Evolutionary conservation across 345 rosid genomes (phyloP).

Genomic region (Sonneratia alba): DNA sequence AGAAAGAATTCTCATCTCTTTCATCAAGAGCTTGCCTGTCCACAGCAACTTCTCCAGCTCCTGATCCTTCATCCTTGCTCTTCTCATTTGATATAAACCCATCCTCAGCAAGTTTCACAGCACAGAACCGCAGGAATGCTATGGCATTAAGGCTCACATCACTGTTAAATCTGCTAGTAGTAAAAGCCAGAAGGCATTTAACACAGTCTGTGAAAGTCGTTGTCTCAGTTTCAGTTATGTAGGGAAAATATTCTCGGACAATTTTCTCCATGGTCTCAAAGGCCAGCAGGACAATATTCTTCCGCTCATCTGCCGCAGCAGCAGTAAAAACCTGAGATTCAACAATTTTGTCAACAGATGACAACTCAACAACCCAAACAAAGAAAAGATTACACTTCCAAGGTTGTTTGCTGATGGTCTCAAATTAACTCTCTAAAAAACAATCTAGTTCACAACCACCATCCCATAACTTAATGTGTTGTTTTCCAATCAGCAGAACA

Average conservation of each 20-base stretch:
- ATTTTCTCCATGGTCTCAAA: slow-evolving; percentile 95
- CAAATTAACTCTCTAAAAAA: neutral
- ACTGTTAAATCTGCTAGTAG: slow-evolving; percentile 70
- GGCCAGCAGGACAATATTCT: slow-evolving; percentile 75
- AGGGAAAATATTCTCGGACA: slow-evolving; percentile 82
- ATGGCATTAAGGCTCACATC: slow-evolving; percentile 96
- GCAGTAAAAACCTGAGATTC: slow-evolving; percentile 61
- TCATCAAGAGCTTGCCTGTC: slow-evolving; percentile 28
- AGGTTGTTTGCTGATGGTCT: neutral
- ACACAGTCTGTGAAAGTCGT: slow-evolving; percentile 89
- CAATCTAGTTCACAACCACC: neutral
- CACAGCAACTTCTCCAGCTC: slow-evolving; percentile 24
- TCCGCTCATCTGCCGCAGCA: slow-evolving; percentile 88
- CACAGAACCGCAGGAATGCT: slow-evolving; percentile 92
- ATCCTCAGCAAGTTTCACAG: slow-evolving; percentile 86
- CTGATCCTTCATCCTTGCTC: slow-evolving; percentile 32
- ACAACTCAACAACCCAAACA: neutral
- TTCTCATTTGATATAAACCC: slow-evolving; percentile 65
- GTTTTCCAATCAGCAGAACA: too few relatives aligned
- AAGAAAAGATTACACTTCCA: slow-evolving; percentile 10
- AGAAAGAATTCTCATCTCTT: slow-evolving; percentile 73
- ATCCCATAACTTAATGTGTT: neutral
- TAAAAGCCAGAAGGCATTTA: slow-evolving; percentile 85
- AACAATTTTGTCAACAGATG: neutral
- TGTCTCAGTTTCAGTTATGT: slow-evolving; percentile 91